Conservation (phyloP, 768 basidiomycete genomes). For the Russula sp. region DNA sequence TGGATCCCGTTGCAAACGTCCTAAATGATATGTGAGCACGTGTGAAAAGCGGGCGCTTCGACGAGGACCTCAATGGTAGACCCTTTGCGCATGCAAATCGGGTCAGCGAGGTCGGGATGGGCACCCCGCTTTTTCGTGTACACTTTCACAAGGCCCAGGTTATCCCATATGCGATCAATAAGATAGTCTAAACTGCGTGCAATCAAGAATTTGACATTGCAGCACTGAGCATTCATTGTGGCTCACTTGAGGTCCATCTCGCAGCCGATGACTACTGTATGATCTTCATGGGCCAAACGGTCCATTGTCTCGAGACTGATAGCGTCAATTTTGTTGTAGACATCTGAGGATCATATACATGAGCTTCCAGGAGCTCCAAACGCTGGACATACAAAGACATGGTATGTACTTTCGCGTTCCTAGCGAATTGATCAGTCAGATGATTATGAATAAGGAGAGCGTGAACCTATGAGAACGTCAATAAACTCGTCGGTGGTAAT, state of each 20-base stretch:
- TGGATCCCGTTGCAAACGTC: constrained; percentile 92
- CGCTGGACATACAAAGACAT: constrained; percentile 63
- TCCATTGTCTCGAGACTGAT: constrained; percentile 80
- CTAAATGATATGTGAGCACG: constrained; percentile 32
- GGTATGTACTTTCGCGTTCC: constrained; percentile 94
- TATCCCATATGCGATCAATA: constrained; percentile 73
- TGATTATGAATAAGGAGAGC: not conserved
- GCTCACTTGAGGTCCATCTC: constrained; percentile 86
- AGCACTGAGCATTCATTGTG: not conserved
- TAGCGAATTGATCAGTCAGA: constrained; percentile 28
- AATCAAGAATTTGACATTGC: not conserved
- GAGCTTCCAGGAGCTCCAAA: not conserved
- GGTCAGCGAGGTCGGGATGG: constrained; percentile 87
- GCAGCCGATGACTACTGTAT: constrained; percentile 93
- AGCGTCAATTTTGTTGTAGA: constrained; percentile 95
- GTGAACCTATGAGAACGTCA: constrained; percentile 86
- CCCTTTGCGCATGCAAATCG: constrained; percentile 84
- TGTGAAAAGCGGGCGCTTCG: not conserved
- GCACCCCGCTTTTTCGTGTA: constrained; percentile 98
- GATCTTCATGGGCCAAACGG: constrained; percentile 72
- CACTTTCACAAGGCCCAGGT: constrained; percentile 78
- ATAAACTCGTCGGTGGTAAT: constrained; percentile 96
- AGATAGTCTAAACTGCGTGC: constrained; percentile 57
- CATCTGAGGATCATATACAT: constrained; percentile 44
- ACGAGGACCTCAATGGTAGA: constrained; percentile 79